phyloP scores from a whole-genome alignment of 257 asterid species.

The Osmanthus fragrans region DNA sequence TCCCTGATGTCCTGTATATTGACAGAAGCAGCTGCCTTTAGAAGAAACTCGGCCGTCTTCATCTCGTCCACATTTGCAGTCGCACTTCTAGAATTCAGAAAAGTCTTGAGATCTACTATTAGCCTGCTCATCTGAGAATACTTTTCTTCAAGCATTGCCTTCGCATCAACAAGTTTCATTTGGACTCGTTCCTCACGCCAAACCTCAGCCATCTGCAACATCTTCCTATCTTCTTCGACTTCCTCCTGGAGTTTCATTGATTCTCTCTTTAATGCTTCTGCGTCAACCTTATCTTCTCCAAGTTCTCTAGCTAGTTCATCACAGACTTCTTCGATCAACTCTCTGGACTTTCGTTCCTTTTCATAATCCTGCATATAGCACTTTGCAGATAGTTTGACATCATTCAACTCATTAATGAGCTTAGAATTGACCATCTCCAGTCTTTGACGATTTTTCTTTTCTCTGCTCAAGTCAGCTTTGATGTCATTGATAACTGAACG shows the following conservation, averaged over 20 bases:
- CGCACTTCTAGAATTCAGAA: conserved; percentile 30
- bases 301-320: conserved; percentile 67
- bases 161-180: conserved; percentile 68
- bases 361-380: conserved; percentile 58
- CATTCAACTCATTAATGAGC: conserved; percentile 56
- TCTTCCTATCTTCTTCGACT: conserved; percentile 67
- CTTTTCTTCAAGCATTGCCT: conserved; percentile 65
- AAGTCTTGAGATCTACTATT: conserved; percentile 32
- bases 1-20: conserved; percentile 52
- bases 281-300: conserved; percentile 64
- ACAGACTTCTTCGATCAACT: conserved; percentile 64
- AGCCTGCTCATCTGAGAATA: conserved; percentile 52
- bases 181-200: conserved; percentile 81
- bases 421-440: conserved; percentile 59
- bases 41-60: conserved; percentile 44
- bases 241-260: conserved; percentile 53
- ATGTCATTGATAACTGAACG: conserved; percentile 58
- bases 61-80: conserved; percentile 35
- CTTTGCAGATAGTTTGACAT: conserved; percentile 49
- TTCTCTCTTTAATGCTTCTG: conserved; percentile 54
- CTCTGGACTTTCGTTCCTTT: conserved; percentile 59
- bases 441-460: conserved; percentile 58
- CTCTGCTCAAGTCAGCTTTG: conserved; percentile 51
- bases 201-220: conserved; percentile 79
- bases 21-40: conserved; percentile 43